Percentiles rank a stretch among this genome's conserved stretches.
These are phyloP conservation scores for Dactylellina sp. DNA, from an alignment of 2,329 filamentous ascomycete species.

Conservation along the genomic window DNA sequence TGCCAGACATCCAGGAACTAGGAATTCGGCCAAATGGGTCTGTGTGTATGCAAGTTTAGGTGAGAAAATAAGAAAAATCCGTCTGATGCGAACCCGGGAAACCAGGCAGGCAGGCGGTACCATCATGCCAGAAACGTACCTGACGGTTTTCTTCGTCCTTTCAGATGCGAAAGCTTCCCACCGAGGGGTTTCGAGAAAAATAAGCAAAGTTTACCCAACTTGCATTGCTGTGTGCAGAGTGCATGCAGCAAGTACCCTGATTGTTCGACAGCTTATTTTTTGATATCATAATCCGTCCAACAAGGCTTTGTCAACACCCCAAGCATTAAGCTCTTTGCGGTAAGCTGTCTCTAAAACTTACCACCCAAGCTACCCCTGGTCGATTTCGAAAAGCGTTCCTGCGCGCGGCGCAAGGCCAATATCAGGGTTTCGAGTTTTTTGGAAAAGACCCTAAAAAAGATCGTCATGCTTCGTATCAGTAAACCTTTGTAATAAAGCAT, in stretches of 20 bases:
- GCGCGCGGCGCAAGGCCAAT: constrained; percentile 55
- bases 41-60: constrained; percentile 50
- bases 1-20: constrained; percentile 13
- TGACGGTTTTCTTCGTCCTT: constrained; percentile 17
- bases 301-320: constrained; percentile 56
- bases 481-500: constrained; percentile 56
- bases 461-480: constrained; percentile 57
- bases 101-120: constrained; percentile 32
- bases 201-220: constrained; percentile 48
- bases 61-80: constrained; percentile 54
- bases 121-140: constrained; percentile 46
- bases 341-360: constrained; percentile 50
- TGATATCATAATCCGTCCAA: constrained; percentile 56
- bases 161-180: constrained; percentile 33
- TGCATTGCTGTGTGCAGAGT: constrained; percentile 45
- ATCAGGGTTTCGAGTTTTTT: constrained; percentile 55
- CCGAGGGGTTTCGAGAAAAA: constrained; percentile 51
- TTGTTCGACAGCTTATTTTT: constrained; percentile 57
- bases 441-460: constrained; percentile 52
- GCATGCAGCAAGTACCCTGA: constrained; percentile 54
- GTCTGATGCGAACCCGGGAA: constrained; percentile 20
- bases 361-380: constrained; percentile 31
- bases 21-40: constrained; percentile 42
- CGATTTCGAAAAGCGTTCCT: constrained; percentile 52
- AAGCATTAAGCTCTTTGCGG: constrained; percentile 56